Conservation (phyloP, 2,329 filamentous ascomycete species). For the Bipolaris oryzae region DNA sequence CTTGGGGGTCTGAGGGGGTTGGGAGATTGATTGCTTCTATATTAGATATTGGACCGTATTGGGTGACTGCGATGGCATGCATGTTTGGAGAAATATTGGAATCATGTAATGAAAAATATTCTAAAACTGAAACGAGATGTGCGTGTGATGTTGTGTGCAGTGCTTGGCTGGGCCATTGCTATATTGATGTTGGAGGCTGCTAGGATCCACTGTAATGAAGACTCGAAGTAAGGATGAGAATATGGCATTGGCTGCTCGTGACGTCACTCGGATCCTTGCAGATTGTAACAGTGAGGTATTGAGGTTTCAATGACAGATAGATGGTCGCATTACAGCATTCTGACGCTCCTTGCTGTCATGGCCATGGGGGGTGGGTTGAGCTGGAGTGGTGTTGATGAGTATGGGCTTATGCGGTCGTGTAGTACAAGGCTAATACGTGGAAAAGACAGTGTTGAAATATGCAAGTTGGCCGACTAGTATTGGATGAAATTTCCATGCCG, state of each 20-base stretch:
- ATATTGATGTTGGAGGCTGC: neutral
- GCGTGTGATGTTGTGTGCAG: neutral
- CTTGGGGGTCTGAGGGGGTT: neutral
- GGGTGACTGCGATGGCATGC: constrained; percentile 12
- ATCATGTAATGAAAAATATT: too few relatives aligned
- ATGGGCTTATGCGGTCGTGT: neutral
- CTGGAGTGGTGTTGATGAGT: neutral
- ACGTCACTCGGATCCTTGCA: constrained; percentile 5
- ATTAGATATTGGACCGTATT: constrained; percentile 9
- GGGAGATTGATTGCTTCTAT: constrained; percentile 5
- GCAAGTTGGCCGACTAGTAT: neutral
- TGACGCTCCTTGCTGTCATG: neutral
- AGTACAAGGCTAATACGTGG: neutral
- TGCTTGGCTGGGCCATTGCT: neutral
- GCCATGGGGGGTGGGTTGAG: neutral
- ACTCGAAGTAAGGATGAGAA: constrained; percentile 1
- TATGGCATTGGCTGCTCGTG: constrained; percentile 2
- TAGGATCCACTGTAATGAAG: neutral
- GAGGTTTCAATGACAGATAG: neutral
- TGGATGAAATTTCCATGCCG: neutral
- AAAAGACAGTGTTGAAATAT: neutral
- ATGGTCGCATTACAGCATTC: neutral
- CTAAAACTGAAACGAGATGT: too few relatives aligned
- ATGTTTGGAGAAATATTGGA: neutral
- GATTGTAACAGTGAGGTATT: neutral